phyloP scores from a whole-genome alignment of 192 early-diverging fungal genomes.

The Backusella australiensis region DNA sequence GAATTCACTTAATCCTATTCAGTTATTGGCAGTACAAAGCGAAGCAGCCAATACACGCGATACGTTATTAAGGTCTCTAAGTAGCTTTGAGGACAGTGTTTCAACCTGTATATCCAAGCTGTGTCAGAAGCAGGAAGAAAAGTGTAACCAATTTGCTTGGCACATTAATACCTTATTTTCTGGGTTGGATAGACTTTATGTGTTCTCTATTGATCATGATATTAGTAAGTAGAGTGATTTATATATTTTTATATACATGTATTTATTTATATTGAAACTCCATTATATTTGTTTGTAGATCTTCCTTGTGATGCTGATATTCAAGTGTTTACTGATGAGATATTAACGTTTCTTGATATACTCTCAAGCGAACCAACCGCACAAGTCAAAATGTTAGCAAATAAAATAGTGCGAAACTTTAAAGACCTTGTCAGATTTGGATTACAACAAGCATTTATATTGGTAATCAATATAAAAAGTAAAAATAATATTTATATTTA shows the following conservation, averaged over 20 bases:
- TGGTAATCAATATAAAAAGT: background rate
- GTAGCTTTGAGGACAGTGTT: background rate
- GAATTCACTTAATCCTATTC: background rate
- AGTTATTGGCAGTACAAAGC: background rate
- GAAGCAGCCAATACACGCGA: background rate
- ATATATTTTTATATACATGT: too few relatives aligned
- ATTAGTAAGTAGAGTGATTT: background rate
- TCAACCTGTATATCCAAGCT: background rate
- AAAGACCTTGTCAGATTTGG: slow-evolving; percentile 11
- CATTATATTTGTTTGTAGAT: background rate
- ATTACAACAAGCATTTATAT: slow-evolving; percentile 8
- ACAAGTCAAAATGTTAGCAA: background rate
- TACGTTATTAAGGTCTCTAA: background rate
- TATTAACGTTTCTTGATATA: background rate
- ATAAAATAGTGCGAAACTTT: background rate
- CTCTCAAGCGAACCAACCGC: background rate
- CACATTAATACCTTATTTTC: slow-evolving; percentile 2
- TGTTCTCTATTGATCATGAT: background rate
- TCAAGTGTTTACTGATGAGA: background rate
- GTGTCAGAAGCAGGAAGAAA: background rate
- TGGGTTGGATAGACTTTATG: background rate
- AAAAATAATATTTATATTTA: background rate
- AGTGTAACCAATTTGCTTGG: background rate
- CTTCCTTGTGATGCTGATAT: slow-evolving; percentile 7
- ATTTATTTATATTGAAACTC: background rate